phyloP scores from a whole-genome alignment of 306 rosid species.

The Styphnolobium japonicum region DNA sequence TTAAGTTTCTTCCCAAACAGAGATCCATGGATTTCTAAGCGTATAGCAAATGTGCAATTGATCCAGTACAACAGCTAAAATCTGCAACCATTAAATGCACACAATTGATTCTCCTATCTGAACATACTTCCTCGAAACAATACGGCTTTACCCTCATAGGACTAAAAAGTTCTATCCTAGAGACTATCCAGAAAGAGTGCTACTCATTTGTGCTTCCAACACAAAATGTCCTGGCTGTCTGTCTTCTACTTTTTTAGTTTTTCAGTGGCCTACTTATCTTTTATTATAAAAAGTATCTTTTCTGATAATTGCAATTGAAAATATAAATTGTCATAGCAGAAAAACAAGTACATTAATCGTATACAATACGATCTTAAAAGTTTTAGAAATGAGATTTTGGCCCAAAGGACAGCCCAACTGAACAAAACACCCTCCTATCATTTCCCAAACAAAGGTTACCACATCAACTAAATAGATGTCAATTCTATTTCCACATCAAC shows the following conservation, averaged over 20 bases:
- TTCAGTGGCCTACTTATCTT: no score
- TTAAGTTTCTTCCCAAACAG: neutral
- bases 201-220: neutral
- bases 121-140: neutral
- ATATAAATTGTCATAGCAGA: neutral
- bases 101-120: neutral
- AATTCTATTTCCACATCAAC: no score
- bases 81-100: neutral
- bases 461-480: no score
- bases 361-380: no score
- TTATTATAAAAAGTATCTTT: neutral
- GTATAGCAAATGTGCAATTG: neutral
- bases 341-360: neutral
- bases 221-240: neutral
- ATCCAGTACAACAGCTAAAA: neutral
- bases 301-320: neutral
- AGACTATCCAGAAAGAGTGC: neutral
- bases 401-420: no score
- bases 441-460: no score
- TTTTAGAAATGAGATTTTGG: no score
- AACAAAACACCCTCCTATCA: no score
- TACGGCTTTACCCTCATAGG: neutral
- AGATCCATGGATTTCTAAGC: neutral
- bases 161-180: neutral
- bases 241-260: neutral